Percentiles rank a stretch among this genome's conserved stretches.
Conservation (phyloP, 257 asterid species). For the Plectranthus barbatus region DNA sequence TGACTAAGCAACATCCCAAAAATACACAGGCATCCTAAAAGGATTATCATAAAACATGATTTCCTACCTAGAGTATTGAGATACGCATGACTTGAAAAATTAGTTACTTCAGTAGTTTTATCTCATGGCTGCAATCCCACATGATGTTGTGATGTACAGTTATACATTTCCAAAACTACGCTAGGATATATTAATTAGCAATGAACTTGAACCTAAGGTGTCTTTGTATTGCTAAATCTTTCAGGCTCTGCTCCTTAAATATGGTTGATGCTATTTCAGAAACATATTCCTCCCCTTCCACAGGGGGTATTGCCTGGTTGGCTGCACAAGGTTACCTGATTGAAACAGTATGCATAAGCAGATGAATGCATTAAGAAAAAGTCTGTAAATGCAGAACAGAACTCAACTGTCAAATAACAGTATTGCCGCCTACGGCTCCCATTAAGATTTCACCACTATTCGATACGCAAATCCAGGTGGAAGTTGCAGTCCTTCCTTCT, state of each 20-base stretch:
- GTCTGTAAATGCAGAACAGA: constrained; percentile 13
- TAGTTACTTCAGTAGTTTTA: neutral
- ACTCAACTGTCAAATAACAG: constrained; percentile 81
- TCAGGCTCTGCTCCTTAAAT: constrained; percentile 94
- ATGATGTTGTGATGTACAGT: neutral
- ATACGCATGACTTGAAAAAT: neutral
- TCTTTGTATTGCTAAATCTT: constrained; percentile 41
- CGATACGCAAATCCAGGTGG: constrained; percentile 78
- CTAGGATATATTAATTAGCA: neutral
- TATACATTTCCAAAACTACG: neutral
- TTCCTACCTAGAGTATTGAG: neutral
- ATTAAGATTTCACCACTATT: constrained; percentile 69
- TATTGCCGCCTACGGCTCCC: constrained; percentile 88
- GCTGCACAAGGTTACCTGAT: constrained; percentile 75
- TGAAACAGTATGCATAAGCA: constrained; percentile 9
- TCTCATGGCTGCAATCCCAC: neutral
- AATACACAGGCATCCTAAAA: neutral
- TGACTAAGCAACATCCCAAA: neutral
- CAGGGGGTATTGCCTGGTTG: constrained; percentile 71
- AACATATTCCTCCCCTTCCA: constrained; percentile 98
- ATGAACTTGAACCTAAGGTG: constrained; percentile 5
- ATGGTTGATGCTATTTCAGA: constrained; percentile 86
- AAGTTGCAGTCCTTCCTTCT: too few relatives aligned
- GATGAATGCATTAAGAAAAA: neutral
- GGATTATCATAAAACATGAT: neutral